phyloP scores from a whole-genome alignment of 495 filamentous ascomycete genomes.

The Aspergillus sclerotioniger region DNA sequence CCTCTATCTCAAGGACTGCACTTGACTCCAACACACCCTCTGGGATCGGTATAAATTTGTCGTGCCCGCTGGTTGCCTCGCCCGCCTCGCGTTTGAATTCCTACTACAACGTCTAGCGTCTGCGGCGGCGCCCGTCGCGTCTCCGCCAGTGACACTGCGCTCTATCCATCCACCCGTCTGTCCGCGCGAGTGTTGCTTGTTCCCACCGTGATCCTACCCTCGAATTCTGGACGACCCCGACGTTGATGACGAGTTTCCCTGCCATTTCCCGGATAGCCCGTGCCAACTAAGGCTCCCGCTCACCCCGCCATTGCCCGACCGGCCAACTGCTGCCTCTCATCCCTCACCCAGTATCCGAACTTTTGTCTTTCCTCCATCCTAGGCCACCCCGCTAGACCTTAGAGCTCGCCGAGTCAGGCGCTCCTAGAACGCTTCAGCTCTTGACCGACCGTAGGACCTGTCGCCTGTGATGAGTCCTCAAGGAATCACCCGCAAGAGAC shows the following conservation, averaged over 20 bases:
- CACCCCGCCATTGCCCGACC: conserved; percentile 8
- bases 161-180: conserved; percentile 7
- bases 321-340: neutral
- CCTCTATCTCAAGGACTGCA: neutral
- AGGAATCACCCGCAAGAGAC: conserved; percentile 61
- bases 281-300: conserved; percentile 6
- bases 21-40: neutral
- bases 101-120: conserved; percentile 3
- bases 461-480: conserved; percentile 40
- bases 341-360: neutral
- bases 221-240: neutral
- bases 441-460: conserved; percentile 9
- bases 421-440: neutral
- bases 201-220: conserved; percentile 10
- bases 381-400: neutral
- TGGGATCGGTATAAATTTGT: neutral
- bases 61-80: neutral
- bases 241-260: neutral
- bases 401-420: neutral
- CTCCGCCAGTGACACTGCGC: conserved; percentile 14
- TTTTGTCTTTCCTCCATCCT: neutral
- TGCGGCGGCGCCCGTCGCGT: conserved; percentile 22
- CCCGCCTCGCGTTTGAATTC: conserved; percentile 10
- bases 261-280: neutral
- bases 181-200: conserved; percentile 6